Evolutionary conservation across 495 filamentous ascomycete species (phyloP), one percentile per base, ranked within the genome.

Genomic region (Penicillium longicatenatum): DNA sequence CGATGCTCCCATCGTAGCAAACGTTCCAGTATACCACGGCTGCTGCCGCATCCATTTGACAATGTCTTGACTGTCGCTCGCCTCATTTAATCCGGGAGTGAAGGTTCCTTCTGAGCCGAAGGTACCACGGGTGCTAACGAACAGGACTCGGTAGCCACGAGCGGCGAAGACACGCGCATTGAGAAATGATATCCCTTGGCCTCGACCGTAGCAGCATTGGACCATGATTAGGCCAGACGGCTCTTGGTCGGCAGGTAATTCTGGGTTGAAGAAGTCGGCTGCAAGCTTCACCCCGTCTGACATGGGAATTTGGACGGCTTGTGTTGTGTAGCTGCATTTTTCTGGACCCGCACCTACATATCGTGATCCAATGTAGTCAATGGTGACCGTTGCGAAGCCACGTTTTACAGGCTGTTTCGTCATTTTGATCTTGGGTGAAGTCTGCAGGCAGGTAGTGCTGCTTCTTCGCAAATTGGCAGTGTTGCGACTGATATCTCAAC

Each of bases 1-100:
- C n/a, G 65, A 69, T 6, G 61, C 37, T 1, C 70, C 70, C 20
- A 70, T 20, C 1, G 66, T 70, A 14, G 66, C 70, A 54, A 73
- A 73, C 6, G 63, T 63, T 19, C 70, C 70, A 8, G 65, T 62
- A 55, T 73, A 73, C 70, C 68, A 71, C 17, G 68, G 37, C 52
- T 73, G 70, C 50, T 65, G 57, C 16, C 68, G 58, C 70, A 73
- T 73, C 70, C 70, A 73, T 7, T 10, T 45, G n/a, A 73, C 61
- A n/a, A 71, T 62, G 50, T 57, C 70, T 26, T 68, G 70, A 14
- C 65, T 63, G 56, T 73, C 68, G 21, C 46, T 48, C 26, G 54
- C 22, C 50, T 73, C 70, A 29, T 51, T 53, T 39, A 47, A 41
- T 24, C 50, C 47, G 6, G 66, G 59, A 11, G 59, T 56, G 37